phyloP scores from a whole-genome alignment of 2,329 filamentous ascomycete genomes.

The Penicillium capsulatum region DNA sequence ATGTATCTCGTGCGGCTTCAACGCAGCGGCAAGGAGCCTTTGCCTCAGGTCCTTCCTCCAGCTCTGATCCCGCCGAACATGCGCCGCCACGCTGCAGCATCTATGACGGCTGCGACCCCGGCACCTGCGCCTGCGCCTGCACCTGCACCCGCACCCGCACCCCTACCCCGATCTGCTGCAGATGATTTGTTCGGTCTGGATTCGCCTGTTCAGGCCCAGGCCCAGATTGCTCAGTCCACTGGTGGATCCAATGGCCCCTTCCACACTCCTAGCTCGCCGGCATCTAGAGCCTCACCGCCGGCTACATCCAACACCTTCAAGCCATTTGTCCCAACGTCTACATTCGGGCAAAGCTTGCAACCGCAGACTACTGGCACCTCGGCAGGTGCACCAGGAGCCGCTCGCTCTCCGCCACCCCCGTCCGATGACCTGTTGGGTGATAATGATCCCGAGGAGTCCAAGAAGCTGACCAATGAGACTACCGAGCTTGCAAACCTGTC shows the following conservation, averaged over 20 bases:
- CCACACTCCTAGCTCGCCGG: conserved; percentile 53
- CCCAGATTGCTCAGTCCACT: conserved; percentile 63
- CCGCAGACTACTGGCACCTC: conserved; percentile 69
- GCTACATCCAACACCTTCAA: conserved; percentile 61
- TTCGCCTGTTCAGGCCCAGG: conserved; percentile 51
- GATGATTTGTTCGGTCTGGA: conserved; percentile 95
- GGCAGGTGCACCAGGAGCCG: conserved; percentile 27
- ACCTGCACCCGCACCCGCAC: conserved; percentile 38
- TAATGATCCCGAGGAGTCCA: conserved; percentile 80
- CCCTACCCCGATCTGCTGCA: conserved; percentile 67
- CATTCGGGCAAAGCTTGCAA: conserved; percentile 80
- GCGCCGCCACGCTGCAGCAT: conserved; percentile 51
- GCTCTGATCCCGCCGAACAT: conserved; percentile 83
- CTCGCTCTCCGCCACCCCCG: conserved; percentile 47
- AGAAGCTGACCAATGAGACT: conserved; percentile 82
- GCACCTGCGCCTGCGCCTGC: conserved; percentile 40
- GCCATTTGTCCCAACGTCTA: conserved; percentile 86
- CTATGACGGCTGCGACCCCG: conserved; percentile 40
- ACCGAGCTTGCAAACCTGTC: conserved; percentile 92
- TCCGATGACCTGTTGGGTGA: conserved; percentile 88
- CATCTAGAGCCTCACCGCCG: conserved; percentile 37
- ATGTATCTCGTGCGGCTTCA: conserved; percentile 97
- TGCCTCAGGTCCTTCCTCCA: conserved; percentile 73
- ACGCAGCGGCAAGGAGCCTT: conserved; percentile 63
- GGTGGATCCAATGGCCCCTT: conserved; percentile 62